Evolutionary conservation across 163 green algal genomes (phyloP).

Genomic region (Trebouxiophyceae sp.): DNA sequence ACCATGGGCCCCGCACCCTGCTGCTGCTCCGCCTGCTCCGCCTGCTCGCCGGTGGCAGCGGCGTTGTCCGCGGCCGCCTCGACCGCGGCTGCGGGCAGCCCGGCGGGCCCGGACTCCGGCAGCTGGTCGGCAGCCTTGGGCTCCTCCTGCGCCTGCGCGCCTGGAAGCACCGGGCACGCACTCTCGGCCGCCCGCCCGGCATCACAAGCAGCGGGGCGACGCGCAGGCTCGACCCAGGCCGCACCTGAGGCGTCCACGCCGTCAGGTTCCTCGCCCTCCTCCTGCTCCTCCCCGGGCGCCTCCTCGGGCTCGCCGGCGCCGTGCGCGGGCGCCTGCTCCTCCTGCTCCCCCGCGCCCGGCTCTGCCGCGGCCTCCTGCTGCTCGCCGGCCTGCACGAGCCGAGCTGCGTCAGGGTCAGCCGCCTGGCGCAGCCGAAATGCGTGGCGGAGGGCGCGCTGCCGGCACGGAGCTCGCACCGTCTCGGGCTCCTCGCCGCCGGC

Average conservation of each 20-base stretch:
- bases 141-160: too few species aligned
- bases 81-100: slow-evolving; percentile 1
- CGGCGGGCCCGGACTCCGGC: slow-evolving; percentile 2
- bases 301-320: not conserved
- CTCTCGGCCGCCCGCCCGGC: too few species aligned
- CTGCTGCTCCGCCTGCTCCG: slow-evolving; percentile 1
- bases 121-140: not conserved
- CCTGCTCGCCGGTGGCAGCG: not conserved
- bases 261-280: not conserved
- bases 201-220: not conserved
- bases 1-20: slow-evolving; percentile 6
- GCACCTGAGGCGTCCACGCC: slow-evolving; percentile 1
- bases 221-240: slow-evolving; percentile 12
- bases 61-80: slow-evolving; percentile 1
- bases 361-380: too few species aligned
- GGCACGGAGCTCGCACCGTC: too few species aligned
- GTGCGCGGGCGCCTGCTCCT: too few species aligned
- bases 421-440: not conserved
- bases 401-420: slow-evolving; percentile 19
- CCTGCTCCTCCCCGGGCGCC: slow-evolving; percentile 5
- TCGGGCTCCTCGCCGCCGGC: too few species aligned
- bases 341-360: too few species aligned
- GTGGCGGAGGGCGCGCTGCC: too few species aligned
- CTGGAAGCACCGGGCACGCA: too few species aligned
- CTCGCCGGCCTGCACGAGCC: too few species aligned